Evolutionary conservation across 495 filamentous ascomycete species (phyloP), one percentile per base, ranked within the genome.

Genomic region (Aspergillus biplanus): DNA sequence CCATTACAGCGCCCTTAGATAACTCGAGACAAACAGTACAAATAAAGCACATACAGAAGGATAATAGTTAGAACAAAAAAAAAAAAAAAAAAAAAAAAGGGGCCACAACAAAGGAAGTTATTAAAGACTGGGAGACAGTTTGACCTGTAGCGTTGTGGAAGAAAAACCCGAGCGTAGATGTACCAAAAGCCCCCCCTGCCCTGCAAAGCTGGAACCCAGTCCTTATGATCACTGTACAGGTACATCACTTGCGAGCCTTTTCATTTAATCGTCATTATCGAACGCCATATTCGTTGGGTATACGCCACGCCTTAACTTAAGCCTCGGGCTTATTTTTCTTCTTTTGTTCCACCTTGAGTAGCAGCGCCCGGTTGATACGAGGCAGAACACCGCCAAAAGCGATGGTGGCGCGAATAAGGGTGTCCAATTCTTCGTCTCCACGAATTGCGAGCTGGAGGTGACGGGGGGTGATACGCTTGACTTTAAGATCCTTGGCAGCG

Each of bases 291-390:
- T 68, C 65, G 66, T 67, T 61, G 66, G 66, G 65, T 70, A 69
- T 70, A 59, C 64, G 56, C 65, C 52, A 57, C 64, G 58, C 56
- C 34, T 53, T 68, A 27, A 27, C 2, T 71, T 78, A 81, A 65
- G 75, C 68, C 49, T 80, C 80, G 33, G 83, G 81, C 86, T 91
- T 92, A 76, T 78, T 86, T 84, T 94, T 96, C 92, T 99, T 99
- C 91, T 97, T 98, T 80, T 98, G 92, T 80, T 98, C 96, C 57
- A 98, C 96, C 89, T 99, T 99, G 72, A 98, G 85, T 65, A 99
- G 83, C 63, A 99, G 83, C 27, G 95, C 95, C 66, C 95, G 91
- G 82, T 99, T 97, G 90, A 99, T 99, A 76, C 97, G 95, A 34
- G 95, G 95, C 69, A 99, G 82, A 44, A 99, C 95, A 89, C 95